Conservation (phyloP, 495 filamentous ascomycete genomes). For the Oidiodendron maius region DNA sequence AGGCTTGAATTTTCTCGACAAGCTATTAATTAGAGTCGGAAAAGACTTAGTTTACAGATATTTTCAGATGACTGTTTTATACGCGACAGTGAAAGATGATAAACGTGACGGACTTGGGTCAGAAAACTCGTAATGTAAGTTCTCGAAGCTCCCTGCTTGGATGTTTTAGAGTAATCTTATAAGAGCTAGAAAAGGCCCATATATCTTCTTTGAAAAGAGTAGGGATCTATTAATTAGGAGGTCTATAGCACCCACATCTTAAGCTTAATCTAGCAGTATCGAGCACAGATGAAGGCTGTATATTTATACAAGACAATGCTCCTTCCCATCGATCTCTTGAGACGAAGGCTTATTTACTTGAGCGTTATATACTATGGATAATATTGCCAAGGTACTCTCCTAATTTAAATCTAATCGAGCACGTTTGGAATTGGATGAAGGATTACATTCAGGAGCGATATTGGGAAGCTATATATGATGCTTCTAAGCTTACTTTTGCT, state of each 20-base stretch:
- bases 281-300: background rate
- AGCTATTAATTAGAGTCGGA: background rate
- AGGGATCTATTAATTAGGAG: background rate
- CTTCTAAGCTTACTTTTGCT: background rate
- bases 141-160: background rate
- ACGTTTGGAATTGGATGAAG: conserved; percentile 28
- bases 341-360: background rate
- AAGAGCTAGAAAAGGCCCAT: background rate
- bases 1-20: background rate
- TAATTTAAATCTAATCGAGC: conserved; percentile 26
- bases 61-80: conserved; percentile 1
- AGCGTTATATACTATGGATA: conserved; percentile 13
- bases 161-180: background rate
- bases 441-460: conserved; percentile 14
- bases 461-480: background rate
- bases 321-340: conserved; percentile 7
- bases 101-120: background rate
- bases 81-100: background rate
- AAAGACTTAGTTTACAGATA: background rate
- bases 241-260: background rate
- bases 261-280: background rate
- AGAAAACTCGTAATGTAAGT: background rate
- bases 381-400: conserved; percentile 21
- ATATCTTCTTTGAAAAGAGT: background rate
- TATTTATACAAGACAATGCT: conserved; percentile 18